phyloP scores from a whole-genome alignment of 2,329 filamentous ascomycete species.

The Aspergillus sp. region DNA sequence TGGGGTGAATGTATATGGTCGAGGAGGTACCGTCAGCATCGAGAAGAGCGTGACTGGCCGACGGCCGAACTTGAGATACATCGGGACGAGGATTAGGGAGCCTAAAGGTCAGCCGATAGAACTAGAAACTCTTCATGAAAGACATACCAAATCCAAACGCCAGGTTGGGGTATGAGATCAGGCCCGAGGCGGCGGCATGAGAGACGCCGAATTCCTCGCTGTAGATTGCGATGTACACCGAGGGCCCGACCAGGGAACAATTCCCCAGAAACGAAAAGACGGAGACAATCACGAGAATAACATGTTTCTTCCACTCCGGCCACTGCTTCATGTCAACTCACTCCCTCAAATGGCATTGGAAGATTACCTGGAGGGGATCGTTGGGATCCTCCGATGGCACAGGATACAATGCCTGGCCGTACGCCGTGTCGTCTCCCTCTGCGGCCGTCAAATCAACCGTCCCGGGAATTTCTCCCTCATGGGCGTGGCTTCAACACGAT shows the following conservation, averaged over 20 bases:
- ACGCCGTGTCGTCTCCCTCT: conserved; percentile 59
- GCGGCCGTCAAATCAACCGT: conserved; percentile 53
- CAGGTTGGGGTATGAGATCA: conserved; percentile 61
- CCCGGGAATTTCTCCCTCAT: conserved; percentile 55
- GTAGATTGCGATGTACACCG: conserved; percentile 58
- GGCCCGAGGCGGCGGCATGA: conserved; percentile 50
- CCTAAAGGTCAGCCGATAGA: conserved; percentile 21
- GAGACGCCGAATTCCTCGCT: conserved; percentile 52
- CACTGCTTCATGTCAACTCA: conserved; percentile 38
- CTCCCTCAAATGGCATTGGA: not conserved
- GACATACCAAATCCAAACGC: conserved; percentile 55
- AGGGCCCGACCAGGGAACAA: conserved; percentile 54
- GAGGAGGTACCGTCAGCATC: conserved; percentile 30
- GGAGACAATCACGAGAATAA: conserved; percentile 54
- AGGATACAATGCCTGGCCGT: conserved; percentile 60
- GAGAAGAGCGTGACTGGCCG: conserved; percentile 44
- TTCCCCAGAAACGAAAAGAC: conserved; percentile 60
- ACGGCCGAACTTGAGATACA: conserved; percentile 54
- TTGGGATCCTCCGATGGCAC: conserved; percentile 62
- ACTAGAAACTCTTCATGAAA: not conserved
- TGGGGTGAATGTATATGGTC: too few relatives aligned
- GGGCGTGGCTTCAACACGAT: conserved; percentile 41
- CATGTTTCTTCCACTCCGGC: conserved; percentile 54
- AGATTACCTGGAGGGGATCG: conserved; percentile 52
- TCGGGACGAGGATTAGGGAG: conserved; percentile 55